Conservation (phyloP, 352 stramenopile species). For the Pythium grandisporangium region DNA sequence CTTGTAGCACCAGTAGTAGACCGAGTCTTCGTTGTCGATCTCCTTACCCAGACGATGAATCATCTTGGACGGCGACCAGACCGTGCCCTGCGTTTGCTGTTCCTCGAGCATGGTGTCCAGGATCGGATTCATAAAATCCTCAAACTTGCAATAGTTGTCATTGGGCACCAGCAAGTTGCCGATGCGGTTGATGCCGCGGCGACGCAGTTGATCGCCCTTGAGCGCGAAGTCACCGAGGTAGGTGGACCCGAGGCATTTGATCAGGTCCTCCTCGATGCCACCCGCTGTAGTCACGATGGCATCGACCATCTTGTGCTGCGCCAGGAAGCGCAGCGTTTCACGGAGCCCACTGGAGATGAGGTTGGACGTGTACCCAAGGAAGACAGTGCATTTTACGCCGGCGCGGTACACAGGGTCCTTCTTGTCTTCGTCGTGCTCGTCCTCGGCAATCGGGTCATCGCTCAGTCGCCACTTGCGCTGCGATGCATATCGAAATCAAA, state of each 20-base stretch:
- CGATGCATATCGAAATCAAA: too few species aligned
- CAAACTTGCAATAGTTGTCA: slow-evolving; percentile 99
- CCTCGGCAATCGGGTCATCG: slow-evolving; percentile 87
- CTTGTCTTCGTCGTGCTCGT: slow-evolving; percentile 90
- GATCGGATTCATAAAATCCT: slow-evolving; percentile 95
- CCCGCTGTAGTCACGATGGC: slow-evolving; percentile 92
- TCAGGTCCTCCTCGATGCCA: slow-evolving; percentile 97
- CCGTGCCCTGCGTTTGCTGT: slow-evolving; percentile 86
- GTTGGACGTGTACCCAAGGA: slow-evolving; percentile 99
- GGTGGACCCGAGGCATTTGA: slow-evolving; percentile 98
- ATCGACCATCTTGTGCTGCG: slow-evolving; percentile 98
- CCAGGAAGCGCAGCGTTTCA: slow-evolving; percentile 97
- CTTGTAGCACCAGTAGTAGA: slow-evolving; percentile 99
- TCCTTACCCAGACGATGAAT: slow-evolving; percentile 95
- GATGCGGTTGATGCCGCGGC: slow-evolving; percentile 98
- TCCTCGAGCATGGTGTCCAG: slow-evolving; percentile 97
- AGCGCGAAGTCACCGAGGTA: slow-evolving; percentile 98
- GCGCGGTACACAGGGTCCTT: slow-evolving; percentile 69
- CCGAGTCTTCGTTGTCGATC: slow-evolving; percentile 97
- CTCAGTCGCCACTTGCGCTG: slow-evolving; percentile 94
- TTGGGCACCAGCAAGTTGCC: slow-evolving; percentile 99
- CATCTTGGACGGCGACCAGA: slow-evolving; percentile 97
- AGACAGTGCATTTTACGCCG: slow-evolving; percentile 95
- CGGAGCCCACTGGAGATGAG: slow-evolving; percentile 98
- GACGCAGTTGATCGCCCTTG: slow-evolving; percentile 87